Percentiles rank a stretch among this genome's conserved stretches.
Conservation (phyloP, 2,329 filamentous ascomycete genomes). For the Mollisia scopiformis region DNA sequence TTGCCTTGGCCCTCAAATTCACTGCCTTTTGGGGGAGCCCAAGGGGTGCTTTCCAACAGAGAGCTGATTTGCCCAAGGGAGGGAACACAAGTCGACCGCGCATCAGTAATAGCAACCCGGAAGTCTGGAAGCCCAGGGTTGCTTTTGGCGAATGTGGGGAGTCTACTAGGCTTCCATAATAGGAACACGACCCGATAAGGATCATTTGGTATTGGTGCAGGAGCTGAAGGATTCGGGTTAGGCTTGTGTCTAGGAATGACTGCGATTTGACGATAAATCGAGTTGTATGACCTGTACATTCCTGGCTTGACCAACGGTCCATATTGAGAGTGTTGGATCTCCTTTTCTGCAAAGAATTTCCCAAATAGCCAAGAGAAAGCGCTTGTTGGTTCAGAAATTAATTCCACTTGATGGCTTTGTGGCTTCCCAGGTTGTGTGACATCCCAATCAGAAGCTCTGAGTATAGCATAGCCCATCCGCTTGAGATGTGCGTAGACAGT, state of each 20-base stretch:
- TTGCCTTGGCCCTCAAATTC: constrained; percentile 46
- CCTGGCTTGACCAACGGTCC: constrained; percentile 65
- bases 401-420: constrained; percentile 2
- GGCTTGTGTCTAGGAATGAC: constrained; percentile 75
- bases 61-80: constrained; percentile 71
- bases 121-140: constrained; percentile 80
- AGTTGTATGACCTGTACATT: constrained; percentile 66
- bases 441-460: constrained; percentile 65
- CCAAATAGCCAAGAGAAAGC: constrained; percentile 37
- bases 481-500: constrained; percentile 87
- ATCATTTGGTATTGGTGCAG: constrained; percentile 37
- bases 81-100: constrained; percentile 71
- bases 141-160: constrained; percentile 74
- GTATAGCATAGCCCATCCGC: constrained; percentile 79
- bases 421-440: constrained; percentile 27
- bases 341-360: constrained; percentile 30
- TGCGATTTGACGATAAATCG: constrained; percentile 77
- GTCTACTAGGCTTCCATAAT: constrained; percentile 73
- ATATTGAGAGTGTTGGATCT: constrained; percentile 28
- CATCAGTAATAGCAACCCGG: constrained; percentile 79
- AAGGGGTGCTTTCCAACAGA: constrained; percentile 75
- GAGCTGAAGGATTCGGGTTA: constrained; percentile 30
- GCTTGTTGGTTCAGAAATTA: constrained; percentile 20
- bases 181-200: constrained; percentile 79
- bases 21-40: constrained; percentile 55